These are phyloP conservation scores for Ambrosia hybrid DNA, from an alignment of 140 eudicot species.

Conservation along the genomic window DNA sequence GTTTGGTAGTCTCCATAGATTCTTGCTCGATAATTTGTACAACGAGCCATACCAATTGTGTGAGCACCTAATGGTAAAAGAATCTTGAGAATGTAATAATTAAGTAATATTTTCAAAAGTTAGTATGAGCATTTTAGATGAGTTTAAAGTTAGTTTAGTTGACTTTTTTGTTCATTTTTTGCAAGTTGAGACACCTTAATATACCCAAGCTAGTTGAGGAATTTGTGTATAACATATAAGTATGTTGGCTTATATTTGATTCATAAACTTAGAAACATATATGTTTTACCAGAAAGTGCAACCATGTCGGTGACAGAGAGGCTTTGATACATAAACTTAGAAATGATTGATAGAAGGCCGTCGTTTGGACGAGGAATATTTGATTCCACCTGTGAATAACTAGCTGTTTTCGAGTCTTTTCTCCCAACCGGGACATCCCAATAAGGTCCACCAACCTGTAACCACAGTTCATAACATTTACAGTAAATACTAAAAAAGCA, in stretches of 20 bases:
- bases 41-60: constrained; percentile 88
- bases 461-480: background rate
- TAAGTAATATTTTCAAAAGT: too few relatives aligned
- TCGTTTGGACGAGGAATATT: constrained; percentile 73
- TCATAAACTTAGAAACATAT: too few relatives aligned
- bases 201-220: background rate
- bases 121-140: too few relatives aligned
- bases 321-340: constrained; percentile 73
- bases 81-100: too few relatives aligned
- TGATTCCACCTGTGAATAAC: constrained; percentile 44
- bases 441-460: constrained; percentile 94
- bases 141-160: too few relatives aligned
- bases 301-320: constrained; percentile 90
- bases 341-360: constrained; percentile 61
- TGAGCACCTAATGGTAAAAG: constrained; percentile 60
- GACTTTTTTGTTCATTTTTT: too few relatives aligned
- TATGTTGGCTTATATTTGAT: background rate
- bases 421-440: constrained; percentile 87
- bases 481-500: background rate
- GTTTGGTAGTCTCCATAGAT: constrained; percentile 68
- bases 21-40: constrained; percentile 69
- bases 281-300: constrained; percentile 74
- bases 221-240: too few relatives aligned
- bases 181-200: too few relatives aligned
- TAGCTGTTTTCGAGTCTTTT: constrained; percentile 71